Base-by-base conservation (phyloP, 2,329 filamentous ascomycete genomes). In the Rutstroemia sydowiana region DNA sequence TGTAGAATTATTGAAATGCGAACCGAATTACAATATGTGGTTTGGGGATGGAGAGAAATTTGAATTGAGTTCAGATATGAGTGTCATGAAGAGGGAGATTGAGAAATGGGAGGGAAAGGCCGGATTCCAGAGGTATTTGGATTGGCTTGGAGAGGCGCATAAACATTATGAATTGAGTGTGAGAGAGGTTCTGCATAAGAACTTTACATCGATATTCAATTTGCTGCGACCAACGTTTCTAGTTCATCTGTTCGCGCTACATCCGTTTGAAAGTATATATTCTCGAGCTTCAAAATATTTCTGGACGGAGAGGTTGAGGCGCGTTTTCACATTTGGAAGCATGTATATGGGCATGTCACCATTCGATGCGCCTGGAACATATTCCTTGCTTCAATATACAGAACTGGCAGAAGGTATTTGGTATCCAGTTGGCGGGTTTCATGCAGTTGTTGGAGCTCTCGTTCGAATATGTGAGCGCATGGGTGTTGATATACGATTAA, bases 301-400 rank as follows among this genome's bases (percentile, higher is more conserved):
- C 66, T 76, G 73, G 72, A 84, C 82, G 0, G 85, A 88, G 63
- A 72, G 84, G 52, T 63, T 89, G 61, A 72, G 85, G 55, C 70
- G 84, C 23, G 84, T 85, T 0, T 89, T 89, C 58, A 88, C 85
- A 0, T 89, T 89, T 67, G 84, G 80, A 20, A 88, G 82, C 60
- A 90, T 89, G 85, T 89, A 90, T 63, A 85, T 89, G 81, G 86
- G 86, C 0, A 89, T 89, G 85, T 82, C 76, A 50, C 86, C 86
- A 0, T 89, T 85, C 63, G 83, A 87, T 63, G 85, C 86, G 0
- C 86, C 85, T 0, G 84, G 81, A 3, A 88, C 85, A 2, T 89
- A 89, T 68, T 83, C 77, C 45, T 66, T 89, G 54, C 70, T 89
- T 47, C 85, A 88, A 67, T 89, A 88, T 65, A 85, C 85, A 0